Conservation (phyloP, 805 yeast species). For the Pichia insulana region DNA sequence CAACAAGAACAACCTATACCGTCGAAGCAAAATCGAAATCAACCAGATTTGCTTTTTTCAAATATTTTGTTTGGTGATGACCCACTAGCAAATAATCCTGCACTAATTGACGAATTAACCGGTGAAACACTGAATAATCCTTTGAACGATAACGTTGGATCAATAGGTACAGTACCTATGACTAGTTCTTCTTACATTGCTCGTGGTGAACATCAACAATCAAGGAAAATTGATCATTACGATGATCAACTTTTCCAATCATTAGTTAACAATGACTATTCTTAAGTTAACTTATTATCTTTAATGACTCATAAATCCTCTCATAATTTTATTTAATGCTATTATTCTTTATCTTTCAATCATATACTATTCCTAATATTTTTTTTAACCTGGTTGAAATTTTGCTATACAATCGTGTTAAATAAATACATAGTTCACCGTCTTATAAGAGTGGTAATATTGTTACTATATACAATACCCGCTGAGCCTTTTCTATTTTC, state of each 20-base stretch:
- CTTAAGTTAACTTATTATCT: neutral
- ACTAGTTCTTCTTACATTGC: conserved; percentile 5
- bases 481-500: neutral
- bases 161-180: conserved; percentile 6
- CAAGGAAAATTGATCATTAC: conserved; percentile 1
- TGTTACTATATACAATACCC: too few species aligned
- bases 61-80: neutral
- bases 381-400: neutral
- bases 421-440: too few species aligned
- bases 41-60: neutral
- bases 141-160: neutral
- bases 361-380: neutral
- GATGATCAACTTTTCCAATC: conserved; percentile 7
- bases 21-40: neutral
- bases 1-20: too few species aligned
- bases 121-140: neutral
- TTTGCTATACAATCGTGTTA: too few species aligned
- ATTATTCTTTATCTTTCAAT: neutral
- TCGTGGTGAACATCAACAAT: neutral
- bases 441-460: too few species aligned
- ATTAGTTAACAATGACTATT: neutral
- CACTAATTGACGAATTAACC: too few species aligned
- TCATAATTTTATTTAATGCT: neutral
- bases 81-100: neutral
- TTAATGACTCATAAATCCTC: neutral